Evolutionary conservation across 345 rosid species (phyloP).

Genomic region (Eucalyptus decipiens): DNA sequence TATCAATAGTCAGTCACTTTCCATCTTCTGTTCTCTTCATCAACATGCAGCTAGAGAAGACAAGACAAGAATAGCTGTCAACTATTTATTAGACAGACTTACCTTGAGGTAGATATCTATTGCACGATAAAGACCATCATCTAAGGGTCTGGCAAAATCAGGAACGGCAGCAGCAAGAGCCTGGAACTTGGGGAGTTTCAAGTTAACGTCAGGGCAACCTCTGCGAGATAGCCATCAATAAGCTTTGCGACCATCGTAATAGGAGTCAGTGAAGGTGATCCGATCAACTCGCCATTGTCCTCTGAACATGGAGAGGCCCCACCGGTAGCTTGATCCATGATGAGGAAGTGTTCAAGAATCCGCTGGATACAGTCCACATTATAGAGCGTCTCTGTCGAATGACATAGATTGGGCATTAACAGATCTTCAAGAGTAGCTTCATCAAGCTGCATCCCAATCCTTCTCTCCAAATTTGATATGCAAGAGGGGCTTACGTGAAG

Average conservation of each 20-base stretch:
- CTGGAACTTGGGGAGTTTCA: slow-evolving; percentile 90
- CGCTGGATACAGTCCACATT: slow-evolving; percentile 88
- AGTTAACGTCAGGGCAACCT: slow-evolving; percentile 91
- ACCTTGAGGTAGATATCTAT: slow-evolving; percentile 97
- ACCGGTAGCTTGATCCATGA: slow-evolving; percentile 61
- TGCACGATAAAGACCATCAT: slow-evolving; percentile 92
- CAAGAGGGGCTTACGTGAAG: slow-evolving; percentile 52
- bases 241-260: slow-evolving; percentile 79
- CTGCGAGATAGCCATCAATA: slow-evolving; percentile 93
- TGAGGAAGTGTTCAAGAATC: slow-evolving; percentile 74
- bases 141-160: slow-evolving; percentile 79
- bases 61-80: neutral
- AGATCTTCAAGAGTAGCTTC: slow-evolving; percentile 94
- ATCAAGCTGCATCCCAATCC: slow-evolving; percentile 92
- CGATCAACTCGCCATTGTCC: slow-evolving; percentile 62
- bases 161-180: slow-evolving; percentile 87
- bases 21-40: neutral
- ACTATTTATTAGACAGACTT: neutral
- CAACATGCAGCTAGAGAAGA: neutral
- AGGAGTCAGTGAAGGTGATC: slow-evolving; percentile 78
- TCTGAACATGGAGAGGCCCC: slow-evolving; percentile 77
- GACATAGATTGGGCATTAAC: slow-evolving; percentile 81
- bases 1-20: neutral
- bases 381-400: slow-evolving; percentile 84
- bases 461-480: slow-evolving; percentile 59